phyloP scores from a whole-genome alignment of 2,329 filamentous ascomycete genomes.

The Pestalotiopsis sp. region DNA sequence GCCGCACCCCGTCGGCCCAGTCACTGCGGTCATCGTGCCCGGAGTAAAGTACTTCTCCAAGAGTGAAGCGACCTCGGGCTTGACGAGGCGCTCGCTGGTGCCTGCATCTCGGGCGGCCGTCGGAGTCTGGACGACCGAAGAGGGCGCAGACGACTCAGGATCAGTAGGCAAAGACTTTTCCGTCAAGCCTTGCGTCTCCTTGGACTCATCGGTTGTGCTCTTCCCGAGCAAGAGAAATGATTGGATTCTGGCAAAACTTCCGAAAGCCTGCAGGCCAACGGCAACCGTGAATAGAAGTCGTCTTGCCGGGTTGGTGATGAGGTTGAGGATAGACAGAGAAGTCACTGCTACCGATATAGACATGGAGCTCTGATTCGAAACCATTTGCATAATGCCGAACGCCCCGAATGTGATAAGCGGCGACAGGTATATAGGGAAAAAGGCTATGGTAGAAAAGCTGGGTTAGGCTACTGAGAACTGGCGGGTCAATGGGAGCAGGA shows the following conservation, averaged over 20 bases:
- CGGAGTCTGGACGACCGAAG: background rate
- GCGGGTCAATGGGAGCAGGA: background rate
- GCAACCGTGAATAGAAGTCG: conserved; percentile 3
- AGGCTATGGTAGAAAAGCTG: background rate
- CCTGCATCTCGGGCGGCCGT: background rate
- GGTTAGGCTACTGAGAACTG: background rate
- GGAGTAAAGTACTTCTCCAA: background rate
- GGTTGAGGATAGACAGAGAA: conserved; percentile 11
- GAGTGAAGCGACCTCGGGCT: background rate
- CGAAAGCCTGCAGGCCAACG: conserved; percentile 1
- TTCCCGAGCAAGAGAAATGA: background rate
- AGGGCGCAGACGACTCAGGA: background rate
- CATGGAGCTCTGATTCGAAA: background rate
- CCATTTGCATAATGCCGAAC: conserved; percentile 11
- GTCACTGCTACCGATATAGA: conserved; percentile 9
- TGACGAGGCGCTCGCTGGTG: background rate
- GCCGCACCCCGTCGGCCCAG: background rate
- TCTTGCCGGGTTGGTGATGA: conserved; percentile 8
- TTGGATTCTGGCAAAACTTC: conserved; percentile 10
- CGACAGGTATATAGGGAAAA: background rate
- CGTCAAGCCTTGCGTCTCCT: background rate
- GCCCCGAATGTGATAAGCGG: conserved; percentile 11
- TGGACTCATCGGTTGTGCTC: background rate
- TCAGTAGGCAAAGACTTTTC: background rate
- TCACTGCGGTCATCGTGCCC: background rate